A percentile compares a stretch with the other conserved stretches of the same genome.
Conservation (phyloP, 768 basidiomycete species). For the Collybia sp. region DNA sequence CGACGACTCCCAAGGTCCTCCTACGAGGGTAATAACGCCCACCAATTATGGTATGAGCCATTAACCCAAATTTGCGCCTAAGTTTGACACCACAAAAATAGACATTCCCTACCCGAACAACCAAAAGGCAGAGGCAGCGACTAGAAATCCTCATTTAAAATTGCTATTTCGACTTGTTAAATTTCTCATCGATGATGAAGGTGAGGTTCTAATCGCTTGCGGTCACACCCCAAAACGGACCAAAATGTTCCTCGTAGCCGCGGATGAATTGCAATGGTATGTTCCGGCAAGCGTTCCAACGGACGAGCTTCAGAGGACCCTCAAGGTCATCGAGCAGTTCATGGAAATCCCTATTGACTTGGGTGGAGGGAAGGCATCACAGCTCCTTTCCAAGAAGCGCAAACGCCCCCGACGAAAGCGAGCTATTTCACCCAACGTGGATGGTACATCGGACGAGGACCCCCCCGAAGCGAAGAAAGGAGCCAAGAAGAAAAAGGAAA, state of each 20-base stretch:
- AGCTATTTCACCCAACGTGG: constrained; percentile 41
- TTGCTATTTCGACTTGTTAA: constrained; percentile 78
- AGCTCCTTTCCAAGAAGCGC: constrained; percentile 62
- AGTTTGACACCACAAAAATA: constrained; percentile 21
- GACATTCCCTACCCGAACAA: constrained; percentile 75
- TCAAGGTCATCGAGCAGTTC: constrained; percentile 81
- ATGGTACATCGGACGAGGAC: constrained; percentile 22
- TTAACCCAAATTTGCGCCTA: constrained; percentile 1
- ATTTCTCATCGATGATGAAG: constrained; percentile 63
- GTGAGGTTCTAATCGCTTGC: constrained; percentile 31
- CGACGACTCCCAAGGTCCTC: constrained; percentile 11
- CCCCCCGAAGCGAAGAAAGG: constrained; percentile 48
- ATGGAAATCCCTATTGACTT: constrained; percentile 78
- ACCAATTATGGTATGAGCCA: constrained; percentile 67
- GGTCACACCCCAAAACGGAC: constrained; percentile 1
- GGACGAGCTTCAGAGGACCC: constrained; percentile 58
- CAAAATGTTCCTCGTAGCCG: constrained; percentile 40
- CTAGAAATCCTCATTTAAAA: constrained; percentile 75
- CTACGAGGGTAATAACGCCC: constrained; percentile 44
- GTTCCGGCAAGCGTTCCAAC: constrained; percentile 72
- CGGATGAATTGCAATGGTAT: constrained; percentile 79
- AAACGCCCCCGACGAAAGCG: constrained; percentile 47
- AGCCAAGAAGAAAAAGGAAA: constrained; percentile 62
- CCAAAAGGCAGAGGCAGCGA: constrained; percentile 71
- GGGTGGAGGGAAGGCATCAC: constrained; percentile 68